Evolutionary conservation across 345 rosid genomes (phyloP).

Genomic region (Syzygium aqueum): DNA sequence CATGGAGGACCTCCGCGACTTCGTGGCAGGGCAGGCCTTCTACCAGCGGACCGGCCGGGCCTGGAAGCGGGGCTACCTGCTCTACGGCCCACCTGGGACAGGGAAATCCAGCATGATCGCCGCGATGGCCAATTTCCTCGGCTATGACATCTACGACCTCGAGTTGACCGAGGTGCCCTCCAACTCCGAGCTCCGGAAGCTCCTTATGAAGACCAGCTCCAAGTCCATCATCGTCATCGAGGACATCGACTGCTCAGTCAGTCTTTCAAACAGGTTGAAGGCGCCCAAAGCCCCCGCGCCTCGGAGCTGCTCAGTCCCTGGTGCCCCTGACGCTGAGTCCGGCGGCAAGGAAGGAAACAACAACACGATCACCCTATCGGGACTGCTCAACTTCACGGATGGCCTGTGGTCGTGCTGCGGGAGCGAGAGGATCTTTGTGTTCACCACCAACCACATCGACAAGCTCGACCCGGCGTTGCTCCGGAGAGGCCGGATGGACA

Average conservation of each 20-base stretch:
- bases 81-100: background rate
- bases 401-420: constrained; percentile 98
- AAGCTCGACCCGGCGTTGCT: constrained; percentile 15
- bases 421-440: constrained; percentile 24
- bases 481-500: constrained; percentile 28
- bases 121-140: background rate
- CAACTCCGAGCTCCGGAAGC: constrained; percentile 37
- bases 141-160: constrained; percentile 24
- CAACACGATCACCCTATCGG: constrained; percentile 69
- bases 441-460: background rate
- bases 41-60: constrained; percentile 7
- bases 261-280: constrained; percentile 9
- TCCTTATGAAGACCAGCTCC: constrained; percentile 38
- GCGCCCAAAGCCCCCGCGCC: background rate
- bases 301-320: background rate
- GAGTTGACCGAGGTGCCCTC: constrained; percentile 57
- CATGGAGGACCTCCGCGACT: constrained; percentile 35
- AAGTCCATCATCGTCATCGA: constrained; percentile 76
- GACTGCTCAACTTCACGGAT: constrained; percentile 81
- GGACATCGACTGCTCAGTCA: constrained; percentile 7
- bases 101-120: background rate
- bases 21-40: background rate
- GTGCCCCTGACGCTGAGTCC: background rate
- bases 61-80: constrained; percentile 35
- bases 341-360: constrained; percentile 6